Percentiles rank a stretch among this genome's conserved stretches.
Conservation (phyloP, 192 early-diverging fungal species). For the Neocallimastix lanati region DNA sequence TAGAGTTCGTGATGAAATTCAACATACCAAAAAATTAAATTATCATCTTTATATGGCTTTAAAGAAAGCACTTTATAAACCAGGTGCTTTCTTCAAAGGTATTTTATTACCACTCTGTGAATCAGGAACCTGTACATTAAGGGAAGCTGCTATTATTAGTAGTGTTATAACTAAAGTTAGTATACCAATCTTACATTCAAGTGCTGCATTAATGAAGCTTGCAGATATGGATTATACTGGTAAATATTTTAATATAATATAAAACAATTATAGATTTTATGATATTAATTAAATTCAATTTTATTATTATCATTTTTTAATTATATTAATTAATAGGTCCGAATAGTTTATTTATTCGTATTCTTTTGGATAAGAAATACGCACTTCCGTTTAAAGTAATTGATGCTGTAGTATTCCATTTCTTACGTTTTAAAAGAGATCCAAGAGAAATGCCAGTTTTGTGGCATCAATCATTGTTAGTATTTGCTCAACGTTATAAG, state of each 20-base stretch:
- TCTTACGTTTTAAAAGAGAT: slow-evolving; percentile 69
- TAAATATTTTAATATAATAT: too few relatives aligned
- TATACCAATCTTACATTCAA: slow-evolving; percentile 88
- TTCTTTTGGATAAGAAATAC: slow-evolving; percentile 97
- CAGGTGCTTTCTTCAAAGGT: slow-evolving; percentile 94
- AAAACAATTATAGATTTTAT: too few relatives aligned
- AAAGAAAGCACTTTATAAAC: slow-evolving; percentile 93
- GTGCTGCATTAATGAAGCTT: slow-evolving; percentile 75
- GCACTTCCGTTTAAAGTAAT: slow-evolving; percentile 93
- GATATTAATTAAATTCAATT: too few relatives aligned
- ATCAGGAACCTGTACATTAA: slow-evolving; percentile 65
- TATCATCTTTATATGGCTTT: slow-evolving; percentile 92
- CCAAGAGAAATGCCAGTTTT: slow-evolving; percentile 73
- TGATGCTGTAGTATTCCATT: slow-evolving; percentile 90
- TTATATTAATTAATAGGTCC: slow-evolving; percentile 37
- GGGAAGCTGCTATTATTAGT: slow-evolving; percentile 90
- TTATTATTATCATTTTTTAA: too few relatives aligned
- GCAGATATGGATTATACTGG: slow-evolving; percentile 97
- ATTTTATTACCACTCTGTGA: slow-evolving; percentile 90
- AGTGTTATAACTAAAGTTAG: slow-evolving; percentile 80
- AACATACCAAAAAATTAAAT: slow-evolving; percentile 89
- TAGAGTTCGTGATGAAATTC: slow-evolving; percentile 83
- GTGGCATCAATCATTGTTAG: slow-evolving; percentile 91
- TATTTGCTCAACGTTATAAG: slow-evolving; percentile 95
- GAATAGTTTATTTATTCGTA: slow-evolving; percentile 82